A percentile compares a stretch with the other conserved stretches of the same genome.
Conservation (phyloP, 2,329 filamentous ascomycete genomes). For the Nigrograna mackinnonii region DNA sequence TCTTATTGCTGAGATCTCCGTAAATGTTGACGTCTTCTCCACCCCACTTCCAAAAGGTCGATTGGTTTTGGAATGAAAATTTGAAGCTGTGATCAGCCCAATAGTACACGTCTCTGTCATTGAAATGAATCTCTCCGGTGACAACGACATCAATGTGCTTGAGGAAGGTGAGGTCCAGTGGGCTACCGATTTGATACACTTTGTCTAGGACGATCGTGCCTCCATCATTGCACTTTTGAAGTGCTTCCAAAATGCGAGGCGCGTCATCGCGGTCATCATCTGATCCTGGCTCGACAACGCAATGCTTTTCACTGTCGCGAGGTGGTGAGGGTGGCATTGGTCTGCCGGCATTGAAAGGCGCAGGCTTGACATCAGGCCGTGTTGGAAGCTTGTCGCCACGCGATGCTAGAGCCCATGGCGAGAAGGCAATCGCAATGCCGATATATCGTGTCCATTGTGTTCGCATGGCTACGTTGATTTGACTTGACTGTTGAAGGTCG, state of each 20-base stretch:
- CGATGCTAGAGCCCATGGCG: background rate
- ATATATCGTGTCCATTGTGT: background rate
- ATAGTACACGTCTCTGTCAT: slow-evolving; percentile 69
- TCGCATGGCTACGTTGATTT: background rate
- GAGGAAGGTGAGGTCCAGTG: slow-evolving; percentile 67
- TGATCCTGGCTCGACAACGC: slow-evolving; percentile 25
- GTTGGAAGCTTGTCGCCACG: background rate
- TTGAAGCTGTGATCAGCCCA: slow-evolving; percentile 69
- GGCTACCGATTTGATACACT: slow-evolving; percentile 66
- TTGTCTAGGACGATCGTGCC: slow-evolving; percentile 63
- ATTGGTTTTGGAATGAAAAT: slow-evolving; percentile 68
- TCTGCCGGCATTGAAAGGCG: background rate
- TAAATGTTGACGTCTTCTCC: slow-evolving; percentile 70
- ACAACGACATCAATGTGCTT: slow-evolving; percentile 64
- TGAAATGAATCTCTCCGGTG: slow-evolving; percentile 58
- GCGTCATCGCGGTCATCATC: slow-evolving; percentile 54
- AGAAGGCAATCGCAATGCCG: background rate
- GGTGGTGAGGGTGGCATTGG: background rate
- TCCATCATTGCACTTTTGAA: slow-evolving; percentile 65
- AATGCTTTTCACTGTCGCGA: background rate
- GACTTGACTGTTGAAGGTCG: background rate
- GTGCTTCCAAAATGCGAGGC: slow-evolving; percentile 55
- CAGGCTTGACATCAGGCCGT: background rate
- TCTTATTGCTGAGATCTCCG: slow-evolving; percentile 56
- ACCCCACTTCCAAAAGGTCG: slow-evolving; percentile 69